A percentile compares a stretch with the other conserved stretches of the same genome.
These are phyloP conservation scores for Coccomyxa sp. DNA, from an alignment of 139 green algal genomes.

Conservation along the genomic window DNA sequence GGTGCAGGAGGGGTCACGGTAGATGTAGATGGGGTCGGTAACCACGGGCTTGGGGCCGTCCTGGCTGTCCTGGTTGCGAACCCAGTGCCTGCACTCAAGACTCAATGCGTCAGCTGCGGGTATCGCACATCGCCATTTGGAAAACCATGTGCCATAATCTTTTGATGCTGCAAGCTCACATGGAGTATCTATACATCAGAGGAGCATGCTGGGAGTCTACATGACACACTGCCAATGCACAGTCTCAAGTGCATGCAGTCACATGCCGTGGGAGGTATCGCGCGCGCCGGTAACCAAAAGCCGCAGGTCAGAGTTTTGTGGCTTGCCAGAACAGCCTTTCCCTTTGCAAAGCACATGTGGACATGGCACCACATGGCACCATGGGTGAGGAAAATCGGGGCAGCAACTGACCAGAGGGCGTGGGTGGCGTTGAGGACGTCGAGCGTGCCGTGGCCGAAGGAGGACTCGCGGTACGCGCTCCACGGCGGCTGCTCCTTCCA, in stretches of 20 bases:
- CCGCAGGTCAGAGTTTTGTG: not conserved
- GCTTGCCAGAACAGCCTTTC: not conserved
- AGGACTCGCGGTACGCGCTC: slow-evolving; percentile 56
- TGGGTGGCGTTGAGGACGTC: slow-evolving; percentile 46
- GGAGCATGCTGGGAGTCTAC: too few species aligned
- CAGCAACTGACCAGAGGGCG: slow-evolving; percentile 32
- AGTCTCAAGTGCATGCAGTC: not conserved
- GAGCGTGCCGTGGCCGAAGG: slow-evolving; percentile 60
- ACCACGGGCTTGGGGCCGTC: not conserved
- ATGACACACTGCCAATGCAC: not conserved
- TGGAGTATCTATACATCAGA: too few species aligned
- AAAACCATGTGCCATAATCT: too few species aligned
- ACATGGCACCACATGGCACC: too few species aligned
- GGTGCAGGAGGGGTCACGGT: not conserved
- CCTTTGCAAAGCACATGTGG: too few species aligned
- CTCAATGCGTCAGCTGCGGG: too few species aligned
- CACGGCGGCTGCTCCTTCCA: slow-evolving; percentile 46
- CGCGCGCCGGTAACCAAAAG: too few species aligned
- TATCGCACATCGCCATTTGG: too few species aligned
- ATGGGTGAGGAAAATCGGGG: not conserved
- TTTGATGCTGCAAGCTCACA: too few species aligned
- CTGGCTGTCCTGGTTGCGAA: not conserved
- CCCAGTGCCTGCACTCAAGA: not conserved
- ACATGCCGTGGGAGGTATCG: not conserved
- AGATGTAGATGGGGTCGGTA: not conserved